phyloP scores from a whole-genome alignment of 352 stramenopile genomes.

The Poterioochromonas sp. region DNA sequence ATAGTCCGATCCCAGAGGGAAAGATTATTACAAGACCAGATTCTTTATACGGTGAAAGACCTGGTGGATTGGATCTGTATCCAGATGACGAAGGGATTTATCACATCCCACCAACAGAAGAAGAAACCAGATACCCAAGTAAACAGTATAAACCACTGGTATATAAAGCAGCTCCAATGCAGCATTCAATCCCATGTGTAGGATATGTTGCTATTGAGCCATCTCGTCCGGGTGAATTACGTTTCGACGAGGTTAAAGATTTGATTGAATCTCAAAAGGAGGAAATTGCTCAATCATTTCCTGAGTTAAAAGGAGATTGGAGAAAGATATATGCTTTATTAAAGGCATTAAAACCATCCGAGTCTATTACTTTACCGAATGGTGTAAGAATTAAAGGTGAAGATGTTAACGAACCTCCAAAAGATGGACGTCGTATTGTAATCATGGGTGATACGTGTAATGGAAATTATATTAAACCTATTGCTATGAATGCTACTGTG shows the following conservation, averaged over 20 bases:
- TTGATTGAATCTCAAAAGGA: conserved; percentile 54
- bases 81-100: conserved; percentile 42
- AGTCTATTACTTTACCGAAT: conserved; percentile 59
- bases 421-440: conserved; percentile 59
- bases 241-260: conserved; percentile 50
- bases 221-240: conserved; percentile 47
- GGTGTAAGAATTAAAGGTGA: conserved; percentile 54
- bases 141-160: too few relatives aligned
- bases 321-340: conserved; percentile 56
- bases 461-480: conserved; percentile 48
- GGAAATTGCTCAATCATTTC: conserved; percentile 47
- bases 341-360: conserved; percentile 54
- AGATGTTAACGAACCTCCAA: conserved; percentile 52
- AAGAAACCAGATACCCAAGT: too few relatives aligned
- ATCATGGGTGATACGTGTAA: conserved; percentile 71
- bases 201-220: conserved; percentile 67
- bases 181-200: conserved; percentile 63
- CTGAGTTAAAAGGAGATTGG: conserved; percentile 43
- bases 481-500: conserved; percentile 60
- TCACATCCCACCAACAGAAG: conserved; percentile 42
- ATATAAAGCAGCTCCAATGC: conserved; percentile 64
- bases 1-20: not conserved
- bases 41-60: conserved; percentile 42
- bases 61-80: conserved; percentile 44
- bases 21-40: not conserved